These are phyloP conservation scores for Santalum album DNA, from an alignment of 164 flowering plant genomes.

Conservation along the genomic window DNA sequence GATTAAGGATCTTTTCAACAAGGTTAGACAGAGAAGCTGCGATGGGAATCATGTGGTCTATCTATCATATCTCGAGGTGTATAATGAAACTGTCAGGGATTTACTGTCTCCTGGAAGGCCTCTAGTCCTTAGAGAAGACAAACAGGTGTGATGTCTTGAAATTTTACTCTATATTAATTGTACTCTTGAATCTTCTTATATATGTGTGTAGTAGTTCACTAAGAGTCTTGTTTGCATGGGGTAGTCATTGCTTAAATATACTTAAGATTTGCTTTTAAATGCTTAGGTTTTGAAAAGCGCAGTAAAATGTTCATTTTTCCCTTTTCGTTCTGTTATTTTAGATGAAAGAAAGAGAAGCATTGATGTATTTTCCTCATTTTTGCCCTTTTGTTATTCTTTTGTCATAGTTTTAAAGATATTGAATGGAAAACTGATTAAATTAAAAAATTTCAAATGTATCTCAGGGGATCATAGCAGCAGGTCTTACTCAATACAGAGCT, in stretches of 20 bases:
- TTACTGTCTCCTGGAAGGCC: constrained; percentile 91
- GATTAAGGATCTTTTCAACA: constrained; percentile 76
- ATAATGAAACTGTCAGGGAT: constrained; percentile 88
- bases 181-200: no score
- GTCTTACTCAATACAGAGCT: constrained; percentile 88
- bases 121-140: constrained; percentile 87
- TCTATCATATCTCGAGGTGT: constrained; percentile 90
- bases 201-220: no score
- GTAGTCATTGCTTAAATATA: no score
- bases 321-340: no score
- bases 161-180: no score
- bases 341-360: no score
- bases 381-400: background rate
- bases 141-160: constrained; percentile 35
- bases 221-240: no score
- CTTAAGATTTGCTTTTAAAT: no score
- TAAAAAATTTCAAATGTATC: constrained; percentile 8
- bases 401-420: background rate
- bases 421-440: background rate
- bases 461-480: constrained; percentile 87
- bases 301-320: no score
- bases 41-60: constrained; percentile 91
- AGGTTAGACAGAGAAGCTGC: constrained; percentile 73
- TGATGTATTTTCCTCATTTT: background rate
- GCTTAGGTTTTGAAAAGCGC: no score